Conservation (phyloP, 768 basidiomycete species). For the Dictyophora rubrovolvata region DNA sequence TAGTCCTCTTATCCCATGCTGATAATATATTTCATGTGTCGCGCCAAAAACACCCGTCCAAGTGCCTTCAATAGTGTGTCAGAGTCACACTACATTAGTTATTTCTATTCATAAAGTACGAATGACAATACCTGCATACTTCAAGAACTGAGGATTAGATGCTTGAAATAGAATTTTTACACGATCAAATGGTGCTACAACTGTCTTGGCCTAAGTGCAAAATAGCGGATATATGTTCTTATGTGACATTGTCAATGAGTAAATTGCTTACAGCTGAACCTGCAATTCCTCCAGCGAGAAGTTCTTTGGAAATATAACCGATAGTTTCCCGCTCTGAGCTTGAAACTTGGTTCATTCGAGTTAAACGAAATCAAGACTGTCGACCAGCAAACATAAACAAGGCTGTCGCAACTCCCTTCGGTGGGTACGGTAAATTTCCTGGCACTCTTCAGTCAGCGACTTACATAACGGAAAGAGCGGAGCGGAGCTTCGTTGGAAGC, state of each 20-base stretch:
- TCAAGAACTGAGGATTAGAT: slow-evolving; percentile 86
- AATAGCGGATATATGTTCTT: not conserved
- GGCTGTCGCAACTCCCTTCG: not conserved
- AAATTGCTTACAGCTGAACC: slow-evolving; percentile 72
- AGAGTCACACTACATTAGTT: slow-evolving; percentile 23
- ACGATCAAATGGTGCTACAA: slow-evolving; percentile 90
- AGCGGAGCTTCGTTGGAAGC: too few species aligned
- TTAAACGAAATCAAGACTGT: slow-evolving; percentile 30
- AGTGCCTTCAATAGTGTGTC: slow-evolving; percentile 42
- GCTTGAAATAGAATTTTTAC: slow-evolving; percentile 99
- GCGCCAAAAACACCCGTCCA: slow-evolving; percentile 82
- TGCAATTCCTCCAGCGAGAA: slow-evolving; percentile 82
- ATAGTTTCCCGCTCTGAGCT: slow-evolving; percentile 45
- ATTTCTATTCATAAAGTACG: slow-evolving; percentile 6
- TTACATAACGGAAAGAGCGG: too few species aligned
- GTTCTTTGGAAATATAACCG: slow-evolving; percentile 54
- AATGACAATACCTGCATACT: slow-evolving; percentile 67
- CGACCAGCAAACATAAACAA: not conserved
- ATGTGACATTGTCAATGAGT: not conserved
- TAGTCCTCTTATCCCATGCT: slow-evolving; percentile 65
- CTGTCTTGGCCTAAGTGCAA: slow-evolving; percentile 70
- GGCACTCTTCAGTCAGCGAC: too few species aligned
- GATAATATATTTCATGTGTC: slow-evolving; percentile 55
- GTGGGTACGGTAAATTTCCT: too few species aligned
- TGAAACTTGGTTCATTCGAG: slow-evolving; percentile 33